Evolutionary conservation across 768 basidiomycete species (phyloP), one percentile per base, ranked within the genome.

Genomic region (Termitomyces sp.): DNA sequence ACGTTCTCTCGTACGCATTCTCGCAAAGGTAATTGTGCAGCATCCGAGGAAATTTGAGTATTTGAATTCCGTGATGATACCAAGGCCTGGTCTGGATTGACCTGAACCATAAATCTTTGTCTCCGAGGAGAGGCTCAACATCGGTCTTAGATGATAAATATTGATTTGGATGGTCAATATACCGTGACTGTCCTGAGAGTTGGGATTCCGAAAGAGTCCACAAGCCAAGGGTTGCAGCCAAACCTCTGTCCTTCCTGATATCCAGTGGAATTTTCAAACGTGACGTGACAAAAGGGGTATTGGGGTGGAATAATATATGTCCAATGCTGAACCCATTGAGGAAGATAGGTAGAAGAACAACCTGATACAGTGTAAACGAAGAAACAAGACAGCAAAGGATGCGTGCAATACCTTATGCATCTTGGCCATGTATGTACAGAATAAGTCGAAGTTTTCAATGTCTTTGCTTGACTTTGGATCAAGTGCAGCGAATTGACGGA

Each of bases 401-500:
- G 44, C 12, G 8, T 6, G 12, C 1, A 34, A 47, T 61, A 87
- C 88, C 70, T 82, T 72, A 52, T 73, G 72, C 57, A 73, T 72
- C 63, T 70, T 77, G 48, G 66, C 65, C 78, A 90, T 79, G 56
- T 83, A 79, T 2, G 65, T 54, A 15, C 72, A 72, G 18, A 89
- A 61, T 6, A 75, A 72, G 39, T 66, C 67, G 48, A 87, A 70
- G 1, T 70, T 59, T 30, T 69, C 69, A 2, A 65, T 64, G 61
- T 86, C 84, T 39, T 68, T 66, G 4, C 72, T 71, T 13, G 71
- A 69, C 22, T 65, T 67, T 37, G 81, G 73, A 27, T 69, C 73
- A 6, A 90, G 59, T 56, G 74, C 76, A 1, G 79, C 87, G 62
- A 81, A 72, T 58, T 89, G 87, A 18, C 81, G 73, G 20, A 77